Conservation (phyloP, 371 early-diverging fungal genomes). For the Coemansia sp. region DNA sequence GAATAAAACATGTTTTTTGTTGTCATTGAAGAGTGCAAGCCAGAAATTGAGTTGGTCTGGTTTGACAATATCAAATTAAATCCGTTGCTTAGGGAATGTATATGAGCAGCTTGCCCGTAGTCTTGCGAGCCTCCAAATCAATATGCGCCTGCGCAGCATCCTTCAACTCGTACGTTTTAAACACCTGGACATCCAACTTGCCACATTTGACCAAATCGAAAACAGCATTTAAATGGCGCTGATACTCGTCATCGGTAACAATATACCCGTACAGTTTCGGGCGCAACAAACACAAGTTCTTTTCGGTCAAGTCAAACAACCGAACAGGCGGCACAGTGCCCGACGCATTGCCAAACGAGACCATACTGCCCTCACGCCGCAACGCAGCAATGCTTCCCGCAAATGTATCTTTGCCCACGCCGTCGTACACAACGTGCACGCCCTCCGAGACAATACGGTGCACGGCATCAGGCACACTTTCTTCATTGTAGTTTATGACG, state of each 20-base stretch:
- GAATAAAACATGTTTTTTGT: no score
- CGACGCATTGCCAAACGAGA: conserved; percentile 93
- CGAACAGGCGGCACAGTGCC: conserved; percentile 80
- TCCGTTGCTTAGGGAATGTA: conserved; percentile 7
- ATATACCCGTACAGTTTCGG: conserved; percentile 76
- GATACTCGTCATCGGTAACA: conserved; percentile 69
- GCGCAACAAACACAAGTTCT: conserved; percentile 65
- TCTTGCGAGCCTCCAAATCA: conserved; percentile 75
- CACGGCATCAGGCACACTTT: conserved; percentile 68
- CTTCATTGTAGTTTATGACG: conserved; percentile 71
- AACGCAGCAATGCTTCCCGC: conserved; percentile 70
- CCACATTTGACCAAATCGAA: conserved; percentile 59
- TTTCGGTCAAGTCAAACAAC: conserved; percentile 65
- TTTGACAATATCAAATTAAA: not conserved
- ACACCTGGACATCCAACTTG: conserved; percentile 65
- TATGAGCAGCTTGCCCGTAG: conserved; percentile 67
- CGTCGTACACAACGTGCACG: conserved; percentile 86
- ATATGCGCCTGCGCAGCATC: conserved; percentile 77
- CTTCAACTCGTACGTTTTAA: conserved; percentile 72
- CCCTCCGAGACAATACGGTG: conserved; percentile 79
- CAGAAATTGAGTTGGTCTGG: not conserved
- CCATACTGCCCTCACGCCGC: conserved; percentile 76
- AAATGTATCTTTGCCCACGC: conserved; percentile 89
- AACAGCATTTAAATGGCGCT: conserved; percentile 60
- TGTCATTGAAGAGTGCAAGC: no score